phyloP scores from a whole-genome alignment of 1,284 basidiomycete species.

The Boletus smithii region DNA sequence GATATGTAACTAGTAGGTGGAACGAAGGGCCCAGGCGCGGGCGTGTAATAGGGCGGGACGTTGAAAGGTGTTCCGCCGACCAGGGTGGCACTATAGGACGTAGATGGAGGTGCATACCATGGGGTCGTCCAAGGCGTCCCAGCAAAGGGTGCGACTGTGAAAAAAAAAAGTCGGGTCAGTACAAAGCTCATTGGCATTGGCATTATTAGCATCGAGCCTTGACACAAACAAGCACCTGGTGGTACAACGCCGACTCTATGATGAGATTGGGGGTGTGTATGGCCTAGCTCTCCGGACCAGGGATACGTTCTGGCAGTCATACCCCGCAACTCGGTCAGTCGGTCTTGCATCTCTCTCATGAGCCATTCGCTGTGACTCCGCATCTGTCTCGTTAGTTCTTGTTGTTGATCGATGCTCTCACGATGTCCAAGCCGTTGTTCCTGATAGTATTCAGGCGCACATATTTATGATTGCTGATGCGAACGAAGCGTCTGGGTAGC shows the following conservation, averaged over 20 bases:
- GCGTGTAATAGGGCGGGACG: not conserved
- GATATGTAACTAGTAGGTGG: too few species aligned
- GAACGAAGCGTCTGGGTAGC: not conserved
- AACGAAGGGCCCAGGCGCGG: too few species aligned
- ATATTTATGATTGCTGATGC: not conserved
- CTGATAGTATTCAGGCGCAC: slow-evolving; percentile 1
- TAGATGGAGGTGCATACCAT: not conserved
- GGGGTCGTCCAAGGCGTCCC: not conserved
- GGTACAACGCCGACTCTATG: not conserved
- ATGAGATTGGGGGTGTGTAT: not conserved
- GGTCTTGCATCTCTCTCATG: slow-evolving; percentile 10
- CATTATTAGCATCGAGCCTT: not conserved
- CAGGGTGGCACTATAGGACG: not conserved
- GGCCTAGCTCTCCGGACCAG: not conserved
- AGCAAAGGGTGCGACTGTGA: not conserved
- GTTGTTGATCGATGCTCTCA: slow-evolving; percentile 6
- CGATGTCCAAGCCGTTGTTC: slow-evolving; percentile 7
- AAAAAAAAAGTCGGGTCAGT: not conserved
- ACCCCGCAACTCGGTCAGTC: slow-evolving; percentile 1
- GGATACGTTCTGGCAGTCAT: not conserved
- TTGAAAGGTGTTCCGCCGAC: not conserved
- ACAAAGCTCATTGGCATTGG: not conserved
- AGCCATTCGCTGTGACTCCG: slow-evolving; percentile 2
- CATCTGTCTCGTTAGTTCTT: slow-evolving; percentile 9
- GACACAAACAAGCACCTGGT: not conserved